Percentiles rank a stretch among this genome's conserved stretches.
Evolutionary conservation across 192 early-diverging fungal species (phyloP).

Genomic region (Mortierella antarctica): DNA sequence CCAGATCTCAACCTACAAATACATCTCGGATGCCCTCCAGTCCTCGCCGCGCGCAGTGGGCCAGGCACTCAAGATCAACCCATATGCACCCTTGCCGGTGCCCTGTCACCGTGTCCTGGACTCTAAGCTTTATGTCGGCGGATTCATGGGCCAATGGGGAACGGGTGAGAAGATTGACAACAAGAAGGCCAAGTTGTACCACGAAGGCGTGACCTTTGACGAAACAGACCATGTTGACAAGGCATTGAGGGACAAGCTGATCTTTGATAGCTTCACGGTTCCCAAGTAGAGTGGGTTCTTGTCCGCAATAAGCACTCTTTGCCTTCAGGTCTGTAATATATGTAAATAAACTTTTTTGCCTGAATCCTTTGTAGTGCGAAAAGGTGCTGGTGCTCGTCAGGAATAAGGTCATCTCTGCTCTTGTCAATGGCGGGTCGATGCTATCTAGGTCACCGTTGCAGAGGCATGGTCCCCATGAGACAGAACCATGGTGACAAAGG

Average conservation of each 20-base stretch:
- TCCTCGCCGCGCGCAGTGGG: slow-evolving; percentile 75
- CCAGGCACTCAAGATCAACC: slow-evolving; percentile 73
- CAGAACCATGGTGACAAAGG: too few relatives aligned
- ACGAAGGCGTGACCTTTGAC: slow-evolving; percentile 73
- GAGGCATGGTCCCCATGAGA: too few relatives aligned
- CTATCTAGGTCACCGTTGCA: too few relatives aligned
- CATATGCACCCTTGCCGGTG: slow-evolving; percentile 74
- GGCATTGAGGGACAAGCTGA: slow-evolving; percentile 47
- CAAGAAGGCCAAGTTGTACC: slow-evolving; percentile 73
- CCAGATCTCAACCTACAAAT: slow-evolving; percentile 74
- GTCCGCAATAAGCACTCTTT: background rate
- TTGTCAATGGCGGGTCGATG: too few relatives aligned
- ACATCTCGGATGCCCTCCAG: slow-evolving; percentile 68
- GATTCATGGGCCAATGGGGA: slow-evolving; percentile 73
- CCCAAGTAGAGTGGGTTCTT: background rate
- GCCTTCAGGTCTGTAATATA: background rate
- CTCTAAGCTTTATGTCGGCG: slow-evolving; percentile 72
- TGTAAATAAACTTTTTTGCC: too few relatives aligned
- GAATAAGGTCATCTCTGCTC: too few relatives aligned
- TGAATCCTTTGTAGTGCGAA: too few relatives aligned
- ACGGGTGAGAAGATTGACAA: slow-evolving; percentile 69
- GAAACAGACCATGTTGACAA: slow-evolving; percentile 59
- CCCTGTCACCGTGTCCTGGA: slow-evolving; percentile 80
- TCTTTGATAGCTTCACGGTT: slow-evolving; percentile 66
- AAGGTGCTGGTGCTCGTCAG: too few relatives aligned